These are phyloP conservation scores for Penicillium sp. DNA, from an alignment of 2,329 filamentous ascomycete genomes.

Conservation along the genomic window DNA sequence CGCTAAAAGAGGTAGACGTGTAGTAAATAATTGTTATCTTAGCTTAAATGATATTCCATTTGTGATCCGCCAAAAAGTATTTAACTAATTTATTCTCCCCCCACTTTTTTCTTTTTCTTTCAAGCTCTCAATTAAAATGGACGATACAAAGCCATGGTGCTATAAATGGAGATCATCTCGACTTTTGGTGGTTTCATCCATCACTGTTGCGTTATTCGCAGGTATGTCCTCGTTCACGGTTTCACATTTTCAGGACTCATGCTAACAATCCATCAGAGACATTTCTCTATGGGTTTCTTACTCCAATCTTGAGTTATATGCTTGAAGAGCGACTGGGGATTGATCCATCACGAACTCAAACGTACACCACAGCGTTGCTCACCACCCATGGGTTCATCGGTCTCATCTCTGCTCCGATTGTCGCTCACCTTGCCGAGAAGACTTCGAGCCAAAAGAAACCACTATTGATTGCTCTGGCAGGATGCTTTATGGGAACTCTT, in stretches of 20 bases:
- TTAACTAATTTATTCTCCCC: constrained; percentile 1
- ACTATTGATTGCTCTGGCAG: constrained; percentile 25
- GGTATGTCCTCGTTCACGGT: not conserved
- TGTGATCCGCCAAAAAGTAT: not conserved
- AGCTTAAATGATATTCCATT: not conserved
- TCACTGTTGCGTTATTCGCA: constrained; percentile 12
- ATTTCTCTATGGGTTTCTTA: constrained; percentile 25
- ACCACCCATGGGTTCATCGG: constrained; percentile 15
- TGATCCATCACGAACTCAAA: constrained; percentile 17
- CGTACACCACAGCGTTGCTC: constrained; percentile 16
- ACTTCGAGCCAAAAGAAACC: constrained; percentile 23
- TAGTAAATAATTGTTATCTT: not conserved
- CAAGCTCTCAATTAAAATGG: not conserved
- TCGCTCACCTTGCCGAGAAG: constrained; percentile 25
- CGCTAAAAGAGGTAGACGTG: not conserved
- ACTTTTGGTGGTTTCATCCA: constrained; percentile 4
- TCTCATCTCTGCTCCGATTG: constrained; percentile 14
- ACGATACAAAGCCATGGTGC: constrained; percentile 7
- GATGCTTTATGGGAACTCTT: constrained; percentile 26
- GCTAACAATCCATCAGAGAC: constrained; percentile 13
- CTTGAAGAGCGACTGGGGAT: constrained; percentile 19
- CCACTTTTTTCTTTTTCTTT: constrained; percentile 3
- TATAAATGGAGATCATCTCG: constrained; percentile 12
- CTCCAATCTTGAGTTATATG: constrained; percentile 27
- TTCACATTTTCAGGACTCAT: not conserved